phyloP scores from a whole-genome alignment of 352 stramenopile genomes.

The Pythium brachiatum region DNA sequence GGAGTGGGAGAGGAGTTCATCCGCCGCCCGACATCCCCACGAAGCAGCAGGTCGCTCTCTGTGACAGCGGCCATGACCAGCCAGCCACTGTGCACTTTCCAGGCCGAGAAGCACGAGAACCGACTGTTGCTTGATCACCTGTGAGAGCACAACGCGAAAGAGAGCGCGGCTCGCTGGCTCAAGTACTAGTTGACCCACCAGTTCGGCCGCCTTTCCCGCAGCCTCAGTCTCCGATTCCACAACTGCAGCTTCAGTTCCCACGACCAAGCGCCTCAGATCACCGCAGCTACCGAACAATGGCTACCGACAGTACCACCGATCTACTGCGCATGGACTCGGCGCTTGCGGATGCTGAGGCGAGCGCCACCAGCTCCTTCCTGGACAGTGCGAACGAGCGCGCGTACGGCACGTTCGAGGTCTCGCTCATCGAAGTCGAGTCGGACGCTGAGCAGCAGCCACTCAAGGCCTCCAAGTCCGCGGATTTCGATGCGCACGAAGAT shows the following conservation, averaged over 20 bases:
- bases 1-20: constrained; percentile 8
- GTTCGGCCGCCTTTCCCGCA: not conserved
- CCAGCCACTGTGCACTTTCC: not conserved
- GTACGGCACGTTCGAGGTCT: constrained; percentile 75
- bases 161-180: not conserved
- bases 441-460: constrained; percentile 26
- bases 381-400: constrained; percentile 39
- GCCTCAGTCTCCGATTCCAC: not conserved
- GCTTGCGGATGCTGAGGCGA: constrained; percentile 2
- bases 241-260: not conserved
- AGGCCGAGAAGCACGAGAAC: not conserved
- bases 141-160: not conserved
- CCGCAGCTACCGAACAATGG: not conserved
- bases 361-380: constrained; percentile 13
- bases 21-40: not conserved
- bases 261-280: not conserved
- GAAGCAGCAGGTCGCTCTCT: not conserved
- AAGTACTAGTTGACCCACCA: not conserved
- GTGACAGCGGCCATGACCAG: constrained; percentile 2
- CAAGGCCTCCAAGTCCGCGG: constrained; percentile 11
- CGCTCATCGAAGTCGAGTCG: constrained; percentile 54
- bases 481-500: constrained; percentile 9
- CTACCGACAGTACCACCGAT: not conserved
- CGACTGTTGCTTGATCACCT: not conserved
- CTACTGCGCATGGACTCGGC: not conserved